Percentiles rank a stretch among this genome's conserved stretches.
Evolutionary conservation across 169 alveolate genomes (phyloP).

Genomic region (Plasmodium yoelii): DNA sequence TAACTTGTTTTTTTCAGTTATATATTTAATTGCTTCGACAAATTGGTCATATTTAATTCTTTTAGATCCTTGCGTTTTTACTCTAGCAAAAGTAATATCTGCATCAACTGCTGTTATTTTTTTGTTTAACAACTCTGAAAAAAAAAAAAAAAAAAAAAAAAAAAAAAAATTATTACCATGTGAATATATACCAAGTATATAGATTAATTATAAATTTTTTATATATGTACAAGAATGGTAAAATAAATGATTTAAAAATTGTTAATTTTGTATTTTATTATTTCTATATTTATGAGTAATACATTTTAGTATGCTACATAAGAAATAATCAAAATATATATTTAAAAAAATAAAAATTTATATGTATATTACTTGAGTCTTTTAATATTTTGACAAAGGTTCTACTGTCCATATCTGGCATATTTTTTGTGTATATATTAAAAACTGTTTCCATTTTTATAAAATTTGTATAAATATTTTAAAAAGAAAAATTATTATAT

Average conservation of each 20-base stretch:
- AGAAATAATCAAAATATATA: neutral
- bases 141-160: slow-evolving; percentile 15
- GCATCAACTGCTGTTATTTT: slow-evolving; percentile 87
- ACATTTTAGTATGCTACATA: neutral
- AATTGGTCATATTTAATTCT: slow-evolving; percentile 82
- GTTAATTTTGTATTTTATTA: neutral
- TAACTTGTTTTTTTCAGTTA: slow-evolving; percentile 81
- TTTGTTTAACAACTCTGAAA: slow-evolving; percentile 81
- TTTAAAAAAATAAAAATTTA: too few relatives aligned
- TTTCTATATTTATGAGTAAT: too few relatives aligned
- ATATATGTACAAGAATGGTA: too few relatives aligned
- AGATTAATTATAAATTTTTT: neutral
- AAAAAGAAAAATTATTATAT: neutral
- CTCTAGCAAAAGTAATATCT: slow-evolving; percentile 88
- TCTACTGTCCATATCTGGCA: slow-evolving; percentile 86
- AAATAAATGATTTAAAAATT: neutral
- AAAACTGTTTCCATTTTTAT: slow-evolving; percentile 81
- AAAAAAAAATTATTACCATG: neutral
- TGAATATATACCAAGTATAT: neutral
- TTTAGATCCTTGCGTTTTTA: slow-evolving; percentile 83
- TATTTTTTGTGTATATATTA: slow-evolving; percentile 83
- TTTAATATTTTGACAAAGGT: slow-evolving; percentile 88
- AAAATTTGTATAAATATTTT: neutral
- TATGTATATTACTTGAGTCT: slow-evolving; percentile 77
- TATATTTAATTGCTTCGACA: slow-evolving; percentile 79